phyloP scores from a whole-genome alignment of 179 eudicot genomes.

The Corrigiola litoralis region DNA sequence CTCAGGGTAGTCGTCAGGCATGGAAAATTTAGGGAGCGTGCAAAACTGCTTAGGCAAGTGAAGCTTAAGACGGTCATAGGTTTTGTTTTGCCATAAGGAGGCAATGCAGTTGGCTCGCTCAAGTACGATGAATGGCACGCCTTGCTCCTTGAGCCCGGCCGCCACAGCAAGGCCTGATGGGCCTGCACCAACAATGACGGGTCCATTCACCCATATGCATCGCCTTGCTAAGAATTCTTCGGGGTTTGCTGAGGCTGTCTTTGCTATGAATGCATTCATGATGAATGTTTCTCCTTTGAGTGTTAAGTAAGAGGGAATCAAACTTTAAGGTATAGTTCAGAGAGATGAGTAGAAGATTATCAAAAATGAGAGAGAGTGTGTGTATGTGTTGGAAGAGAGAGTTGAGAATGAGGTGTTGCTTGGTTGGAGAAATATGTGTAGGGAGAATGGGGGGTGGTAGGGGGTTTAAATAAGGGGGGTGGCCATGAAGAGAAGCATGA shows the following conservation, averaged over 20 bases:
- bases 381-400: conserved; percentile 18
- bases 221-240: conserved; percentile 58
- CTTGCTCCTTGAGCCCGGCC: conserved; percentile 72
- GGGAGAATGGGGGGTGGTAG: conserved; percentile 45
- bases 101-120: conserved; percentile 95
- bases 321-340: too few relatives aligned
- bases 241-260: conserved; percentile 35
- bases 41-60: conserved; percentile 94
- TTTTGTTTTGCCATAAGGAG: conserved; percentile 80
- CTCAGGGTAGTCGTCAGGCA: conserved; percentile 68
- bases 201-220: conserved; percentile 87
- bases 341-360: not conserved
- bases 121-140: conserved; percentile 80
- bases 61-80: conserved; percentile 90
- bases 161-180: conserved; percentile 94
- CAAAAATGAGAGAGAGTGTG: conserved; percentile 10
- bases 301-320: not conserved
- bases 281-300: not conserved
- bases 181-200: conserved; percentile 93
- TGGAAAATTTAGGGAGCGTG: conserved; percentile 72
- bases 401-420: conserved; percentile 16
- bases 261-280: conserved; percentile 12
- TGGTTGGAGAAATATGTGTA: conserved; percentile 46
- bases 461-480: conserved; percentile 68
- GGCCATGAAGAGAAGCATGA: conserved; percentile 40